phyloP scores from a whole-genome alignment of 768 basidiomycete species.

The Suillus placidus region DNA sequence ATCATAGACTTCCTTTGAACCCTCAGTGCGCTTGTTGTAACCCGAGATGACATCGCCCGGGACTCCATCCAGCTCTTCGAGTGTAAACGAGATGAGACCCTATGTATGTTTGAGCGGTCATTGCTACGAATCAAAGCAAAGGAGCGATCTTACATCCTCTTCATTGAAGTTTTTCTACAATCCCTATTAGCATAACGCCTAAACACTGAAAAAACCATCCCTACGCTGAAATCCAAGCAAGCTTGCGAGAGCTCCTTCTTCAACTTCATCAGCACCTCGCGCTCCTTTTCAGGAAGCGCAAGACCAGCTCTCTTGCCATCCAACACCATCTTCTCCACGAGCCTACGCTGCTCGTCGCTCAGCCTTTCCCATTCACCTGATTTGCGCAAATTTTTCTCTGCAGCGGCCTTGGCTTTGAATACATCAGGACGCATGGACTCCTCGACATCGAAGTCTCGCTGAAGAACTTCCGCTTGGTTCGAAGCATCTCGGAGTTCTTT shows the following conservation, averaged over 20 bases:
- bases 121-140: neutral
- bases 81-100: constrained; percentile 66
- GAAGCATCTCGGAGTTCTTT: constrained; percentile 84
- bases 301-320: constrained; percentile 83
- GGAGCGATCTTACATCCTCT: constrained; percentile 58
- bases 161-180: constrained; percentile 86
- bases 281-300: constrained; percentile 65
- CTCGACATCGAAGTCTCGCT: constrained; percentile 75
- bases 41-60: constrained; percentile 80
- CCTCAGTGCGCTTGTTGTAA: constrained; percentile 67
- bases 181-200: neutral
- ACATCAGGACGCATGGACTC: constrained; percentile 82
- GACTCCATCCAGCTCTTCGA: constrained; percentile 78
- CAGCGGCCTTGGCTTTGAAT: constrained; percentile 69
- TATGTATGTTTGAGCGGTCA: constrained; percentile 27
- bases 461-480: constrained; percentile 68
- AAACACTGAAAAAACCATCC: constrained; percentile 26
- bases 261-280: constrained; percentile 55
- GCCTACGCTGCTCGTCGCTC: constrained; percentile 65
- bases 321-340: constrained; percentile 81
- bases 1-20: constrained; percentile 61
- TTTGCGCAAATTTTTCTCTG: constrained; percentile 66
- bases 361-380: constrained; percentile 65
- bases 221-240: constrained; percentile 78
- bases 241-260: constrained; percentile 79